Evolutionary conservation across 1,139 yeast species (phyloP), one percentile per base, ranked within the genome.

Genomic region (Kodamaea alishanica): DNA sequence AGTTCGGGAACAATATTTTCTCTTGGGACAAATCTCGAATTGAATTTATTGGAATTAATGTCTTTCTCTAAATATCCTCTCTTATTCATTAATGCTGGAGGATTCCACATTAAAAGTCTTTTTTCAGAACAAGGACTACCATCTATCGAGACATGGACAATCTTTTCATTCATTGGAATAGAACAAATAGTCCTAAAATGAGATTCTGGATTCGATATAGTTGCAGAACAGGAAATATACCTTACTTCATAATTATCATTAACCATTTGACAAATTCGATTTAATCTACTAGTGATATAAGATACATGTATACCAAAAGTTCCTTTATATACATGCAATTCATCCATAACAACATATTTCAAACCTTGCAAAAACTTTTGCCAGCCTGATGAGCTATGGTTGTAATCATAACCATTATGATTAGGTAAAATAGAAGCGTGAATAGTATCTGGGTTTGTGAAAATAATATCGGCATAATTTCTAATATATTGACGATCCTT

Each of bases 391-490:
- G 49, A 36, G 26, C 24, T 33, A 4, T 30, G 38, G 24, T 52
- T 47, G 26, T 47, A 47, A 12, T 48, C 49, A 11, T 49, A 47
- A 1, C 57, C 55, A 28, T 73, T 73, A 49, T 79, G 83, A 41
- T 79, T 76, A 0, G 98, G 97, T 15, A 92, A 61, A 9, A 92
- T 79, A 12, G 92, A 81, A 0, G 89, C 76, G 60, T 92, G 98
- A 2, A 94, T 69, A 68, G 92, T 87, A 55, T 92, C 99, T 0
- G 98, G 99, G 54, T 92, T 92, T 0, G 97, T 87, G 57, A 92
- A 88, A 7, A 92, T 81, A 5, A 92, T 84, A 41, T 84, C 81
- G 0, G 96, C 88, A 38, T 68, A 68, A 24, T 70, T 67, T 38
- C 88, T 69, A 20, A 88, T 75, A 20, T 55, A 54, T 1, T 61